A percentile compares a stretch with the other conserved stretches of the same genome.
Evolutionary conservation across 495 filamentous ascomycete genomes (phyloP).

Genomic region (Sporormia fimetaria): DNA sequence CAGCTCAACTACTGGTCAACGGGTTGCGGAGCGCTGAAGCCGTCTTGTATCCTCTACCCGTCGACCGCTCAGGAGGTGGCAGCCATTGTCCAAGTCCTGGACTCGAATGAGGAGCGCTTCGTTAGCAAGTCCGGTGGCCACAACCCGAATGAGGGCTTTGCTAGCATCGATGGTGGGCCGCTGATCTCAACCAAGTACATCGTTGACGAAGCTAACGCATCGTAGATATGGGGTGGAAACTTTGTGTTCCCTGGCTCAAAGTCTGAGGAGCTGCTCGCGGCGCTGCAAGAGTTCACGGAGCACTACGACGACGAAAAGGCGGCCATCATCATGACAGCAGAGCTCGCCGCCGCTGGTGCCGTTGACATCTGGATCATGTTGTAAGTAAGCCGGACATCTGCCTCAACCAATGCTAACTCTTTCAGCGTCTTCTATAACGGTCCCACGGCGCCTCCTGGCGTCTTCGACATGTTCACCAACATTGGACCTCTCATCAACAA

Average conservation of each 20-base stretch:
- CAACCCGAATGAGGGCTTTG: constrained; percentile 15
- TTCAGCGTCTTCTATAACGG: constrained; percentile 55
- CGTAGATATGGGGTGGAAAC: constrained; percentile 19
- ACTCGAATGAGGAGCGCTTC: constrained; percentile 16
- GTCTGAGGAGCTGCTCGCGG: constrained; percentile 10
- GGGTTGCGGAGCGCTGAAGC: constrained; percentile 12
- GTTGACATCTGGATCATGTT: constrained; percentile 50
- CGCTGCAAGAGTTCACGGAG: constrained; percentile 21
- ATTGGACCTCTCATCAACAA: constrained; percentile 40
- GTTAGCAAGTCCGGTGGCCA: constrained; percentile 20
- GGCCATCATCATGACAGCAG: constrained; percentile 35
- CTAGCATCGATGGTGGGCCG: constrained; percentile 19
- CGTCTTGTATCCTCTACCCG: constrained; percentile 18
- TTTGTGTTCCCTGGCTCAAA: constrained; percentile 11
- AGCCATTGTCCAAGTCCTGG: constrained; percentile 13
- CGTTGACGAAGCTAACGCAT: constrained; percentile 10
- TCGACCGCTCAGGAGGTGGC: constrained; percentile 11
- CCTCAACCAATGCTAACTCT: too few relatives aligned
- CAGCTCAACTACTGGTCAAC: constrained; percentile 20
- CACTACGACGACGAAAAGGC: constrained; percentile 20
- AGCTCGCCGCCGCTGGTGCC: constrained; percentile 35
- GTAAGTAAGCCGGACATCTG: too few relatives aligned
- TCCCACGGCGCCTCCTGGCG: constrained; percentile 40
- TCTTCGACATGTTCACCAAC: constrained; percentile 46
- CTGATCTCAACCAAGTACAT: constrained; percentile 29